A percentile compares a stretch with the other conserved stretches of the same genome.
Evolutionary conservation across 2,329 filamentous ascomycete species (phyloP).

Genomic region (Sporothrix protearum): DNA sequence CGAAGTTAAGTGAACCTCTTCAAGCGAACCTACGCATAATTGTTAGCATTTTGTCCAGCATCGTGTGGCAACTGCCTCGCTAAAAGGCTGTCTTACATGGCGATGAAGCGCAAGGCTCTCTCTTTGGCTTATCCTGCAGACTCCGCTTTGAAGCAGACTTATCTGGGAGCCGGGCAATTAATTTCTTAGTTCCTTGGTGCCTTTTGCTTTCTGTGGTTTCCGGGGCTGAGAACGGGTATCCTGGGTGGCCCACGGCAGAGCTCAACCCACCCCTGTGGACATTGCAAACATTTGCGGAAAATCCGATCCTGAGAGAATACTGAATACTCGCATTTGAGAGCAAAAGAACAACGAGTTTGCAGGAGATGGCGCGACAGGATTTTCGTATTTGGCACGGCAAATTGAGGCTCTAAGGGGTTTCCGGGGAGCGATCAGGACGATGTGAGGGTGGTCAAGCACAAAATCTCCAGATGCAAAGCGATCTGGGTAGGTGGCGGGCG

Average conservation of each 20-base stretch:
- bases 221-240: background rate
- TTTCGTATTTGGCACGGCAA: background rate
- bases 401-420: background rate
- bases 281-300: background rate
- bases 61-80: background rate
- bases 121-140: background rate
- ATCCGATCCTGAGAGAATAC: background rate
- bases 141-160: background rate
- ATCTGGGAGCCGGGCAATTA: background rate
- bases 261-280: background rate
- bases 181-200: background rate
- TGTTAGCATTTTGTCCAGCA: background rate
- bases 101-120: background rate
- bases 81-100: background rate
- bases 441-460: background rate
- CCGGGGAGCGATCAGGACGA: slow-evolving; percentile 1
- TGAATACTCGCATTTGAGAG: too few species aligned
- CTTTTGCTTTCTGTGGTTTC: background rate
- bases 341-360: background rate
- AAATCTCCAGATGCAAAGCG: background rate
- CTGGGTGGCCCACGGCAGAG: background rate
- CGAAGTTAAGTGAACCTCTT: background rate
- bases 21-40: too few species aligned
- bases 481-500: background rate
- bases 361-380: background rate